Evolutionary conservation across 2,329 filamentous ascomycete genomes (phyloP).

Genomic region (Pyrenophora tritici-repentis): DNA sequence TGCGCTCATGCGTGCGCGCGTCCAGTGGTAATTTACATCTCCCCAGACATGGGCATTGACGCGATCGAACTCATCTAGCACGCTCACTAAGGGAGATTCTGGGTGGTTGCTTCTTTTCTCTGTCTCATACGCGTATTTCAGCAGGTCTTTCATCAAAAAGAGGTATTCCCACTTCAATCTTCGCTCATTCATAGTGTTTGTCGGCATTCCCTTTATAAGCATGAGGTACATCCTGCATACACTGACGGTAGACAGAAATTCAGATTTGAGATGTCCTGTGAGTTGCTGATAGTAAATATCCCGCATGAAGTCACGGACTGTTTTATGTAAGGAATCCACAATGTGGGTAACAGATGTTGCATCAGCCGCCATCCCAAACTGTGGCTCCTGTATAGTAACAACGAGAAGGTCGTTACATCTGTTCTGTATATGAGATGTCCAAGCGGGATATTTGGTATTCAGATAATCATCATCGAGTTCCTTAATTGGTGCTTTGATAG

Average conservation of each 20-base stretch:
- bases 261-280: not conserved
- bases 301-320: conserved; percentile 20
- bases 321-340: conserved; percentile 23
- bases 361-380: too few relatives aligned
- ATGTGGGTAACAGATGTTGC: too few relatives aligned
- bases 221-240: conserved; percentile 11
- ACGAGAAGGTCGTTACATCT: conserved; percentile 27
- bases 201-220: too few relatives aligned
- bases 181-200: too few relatives aligned
- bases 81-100: not conserved
- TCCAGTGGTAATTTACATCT: conserved; percentile 15
- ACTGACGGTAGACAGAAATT: conserved; percentile 7
- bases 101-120: not conserved
- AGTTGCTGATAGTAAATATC: conserved; percentile 13
- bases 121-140: conserved; percentile 14
- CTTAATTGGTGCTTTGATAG: not conserved
- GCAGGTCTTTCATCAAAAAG: too few relatives aligned
- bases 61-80: conserved; percentile 16
- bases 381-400: conserved; percentile 2
- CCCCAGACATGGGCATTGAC: conserved; percentile 13
- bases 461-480: not conserved
- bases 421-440: conserved; percentile 15
- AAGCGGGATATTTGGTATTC: not conserved
- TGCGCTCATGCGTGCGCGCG: conserved; percentile 2
- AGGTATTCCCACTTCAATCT: too few relatives aligned